Conservation (phyloP, 2,329 filamentous ascomycete genomes). For the Graphium sp. region DNA sequence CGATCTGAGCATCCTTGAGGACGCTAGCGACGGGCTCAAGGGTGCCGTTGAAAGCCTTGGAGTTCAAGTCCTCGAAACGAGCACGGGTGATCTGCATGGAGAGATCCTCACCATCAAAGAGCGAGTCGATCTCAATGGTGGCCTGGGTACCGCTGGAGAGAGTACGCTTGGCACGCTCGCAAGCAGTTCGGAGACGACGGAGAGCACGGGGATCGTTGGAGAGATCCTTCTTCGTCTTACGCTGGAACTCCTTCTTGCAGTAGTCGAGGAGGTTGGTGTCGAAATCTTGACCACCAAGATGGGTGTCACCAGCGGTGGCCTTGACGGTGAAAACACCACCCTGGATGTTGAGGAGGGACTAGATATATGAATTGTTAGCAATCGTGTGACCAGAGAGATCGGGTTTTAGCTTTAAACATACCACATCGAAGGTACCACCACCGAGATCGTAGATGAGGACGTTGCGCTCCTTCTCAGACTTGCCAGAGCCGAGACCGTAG, state of each 20-base stretch:
- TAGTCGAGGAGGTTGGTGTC: constrained; percentile 90
- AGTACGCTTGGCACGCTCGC: constrained; percentile 98
- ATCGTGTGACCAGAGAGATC: no score
- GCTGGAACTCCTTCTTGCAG: constrained; percentile 88
- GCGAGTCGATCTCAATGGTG: constrained; percentile 95
- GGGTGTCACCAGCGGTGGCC: constrained; percentile 94
- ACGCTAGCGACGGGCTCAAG: constrained; percentile 93
- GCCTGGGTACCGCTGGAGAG: constrained; percentile 95
- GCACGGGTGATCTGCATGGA: constrained; percentile 95
- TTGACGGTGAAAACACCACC: constrained; percentile 99
- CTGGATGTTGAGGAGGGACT: constrained; percentile 97
- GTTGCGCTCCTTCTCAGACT: constrained; percentile 94
- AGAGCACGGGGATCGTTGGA: constrained; percentile 78
- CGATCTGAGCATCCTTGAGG: constrained; percentile 75
- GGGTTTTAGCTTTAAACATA: no score
- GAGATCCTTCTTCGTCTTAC: constrained; percentile 69
- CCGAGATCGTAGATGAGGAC: constrained; percentile 99
- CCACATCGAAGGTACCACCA: constrained; percentile 99
- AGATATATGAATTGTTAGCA: no score
- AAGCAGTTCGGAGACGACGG: constrained; percentile 89
- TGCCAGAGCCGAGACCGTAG: constrained; percentile 90
- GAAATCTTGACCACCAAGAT: constrained; percentile 91
- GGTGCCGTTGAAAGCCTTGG: constrained; percentile 85
- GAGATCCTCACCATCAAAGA: constrained; percentile 97
- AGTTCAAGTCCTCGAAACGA: constrained; percentile 96